Conservation (phyloP, 2,329 filamentous ascomycete genomes). For the Gnomoniopsis sp. region DNA sequence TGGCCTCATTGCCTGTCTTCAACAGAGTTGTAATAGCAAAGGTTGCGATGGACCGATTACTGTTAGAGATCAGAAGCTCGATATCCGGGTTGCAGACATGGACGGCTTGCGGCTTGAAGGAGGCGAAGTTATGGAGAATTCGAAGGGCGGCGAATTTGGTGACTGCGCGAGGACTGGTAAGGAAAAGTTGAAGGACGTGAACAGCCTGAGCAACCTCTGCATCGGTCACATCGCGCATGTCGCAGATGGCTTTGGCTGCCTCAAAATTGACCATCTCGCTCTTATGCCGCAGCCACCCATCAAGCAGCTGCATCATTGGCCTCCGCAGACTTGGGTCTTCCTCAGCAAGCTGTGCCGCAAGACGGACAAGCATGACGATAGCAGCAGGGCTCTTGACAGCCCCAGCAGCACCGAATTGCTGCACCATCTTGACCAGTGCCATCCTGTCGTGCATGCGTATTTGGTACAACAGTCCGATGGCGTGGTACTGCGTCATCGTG, state of each 20-base stretch:
- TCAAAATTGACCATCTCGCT: constrained; percentile 99
- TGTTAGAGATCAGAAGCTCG: constrained; percentile 93
- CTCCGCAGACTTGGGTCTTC: constrained; percentile 86
- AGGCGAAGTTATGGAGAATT: constrained; percentile 93
- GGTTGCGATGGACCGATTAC: constrained; percentile 94
- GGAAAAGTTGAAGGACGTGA: constrained; percentile 92
- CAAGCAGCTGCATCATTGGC: constrained; percentile 95
- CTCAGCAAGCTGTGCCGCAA: constrained; percentile 90
- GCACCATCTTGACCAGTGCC: constrained; percentile 99
- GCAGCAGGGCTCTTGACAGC: constrained; percentile 94
- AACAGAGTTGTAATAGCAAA: constrained; percentile 97
- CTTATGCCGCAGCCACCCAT: constrained; percentile 96
- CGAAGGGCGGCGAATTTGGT: constrained; percentile 97
- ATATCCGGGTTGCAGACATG: constrained; percentile 96
- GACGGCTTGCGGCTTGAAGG: constrained; percentile 92
- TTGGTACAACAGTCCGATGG: constrained; percentile 94
- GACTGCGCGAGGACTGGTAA: constrained; percentile 90
- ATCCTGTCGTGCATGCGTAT: constrained; percentile 97
- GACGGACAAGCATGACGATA: constrained; percentile 83
- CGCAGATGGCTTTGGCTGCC: constrained; percentile 95
- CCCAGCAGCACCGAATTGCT: constrained; percentile 89
- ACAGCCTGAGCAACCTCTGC: constrained; percentile 88
- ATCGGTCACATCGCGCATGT: constrained; percentile 89
- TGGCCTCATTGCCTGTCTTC: constrained; percentile 97
- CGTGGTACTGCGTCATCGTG: constrained; percentile 98